Evolutionary conservation across 2,329 filamentous ascomycete genomes (phyloP).

Genomic region (Alternaria sp.): DNA sequence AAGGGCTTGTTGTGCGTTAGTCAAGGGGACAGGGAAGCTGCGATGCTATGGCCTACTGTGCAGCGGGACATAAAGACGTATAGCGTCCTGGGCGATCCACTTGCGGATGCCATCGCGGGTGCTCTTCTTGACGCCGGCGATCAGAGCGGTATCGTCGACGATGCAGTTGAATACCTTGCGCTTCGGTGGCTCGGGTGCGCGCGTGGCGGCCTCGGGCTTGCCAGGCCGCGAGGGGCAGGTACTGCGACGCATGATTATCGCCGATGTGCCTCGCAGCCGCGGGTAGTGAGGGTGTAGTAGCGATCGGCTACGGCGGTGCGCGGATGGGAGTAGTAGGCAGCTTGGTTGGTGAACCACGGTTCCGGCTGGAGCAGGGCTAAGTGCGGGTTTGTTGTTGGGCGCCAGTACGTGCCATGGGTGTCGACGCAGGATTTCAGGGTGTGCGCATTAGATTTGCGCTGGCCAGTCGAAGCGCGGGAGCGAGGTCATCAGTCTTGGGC

Average conservation of each 20-base stretch:
- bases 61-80: slow-evolving; percentile 59
- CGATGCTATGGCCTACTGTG: slow-evolving; percentile 50
- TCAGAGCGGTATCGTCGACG: slow-evolving; percentile 58
- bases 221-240: slow-evolving; percentile 35
- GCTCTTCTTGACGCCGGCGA: slow-evolving; percentile 59
- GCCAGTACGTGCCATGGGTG: slow-evolving; percentile 29
- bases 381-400: slow-evolving; percentile 33
- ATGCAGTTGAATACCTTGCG: slow-evolving; percentile 62
- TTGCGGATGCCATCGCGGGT: slow-evolving; percentile 60
- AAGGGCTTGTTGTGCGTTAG: slow-evolving; percentile 49
- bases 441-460: slow-evolving; percentile 30
- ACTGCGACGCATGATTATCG: slow-evolving; percentile 41
- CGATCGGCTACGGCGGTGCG: slow-evolving; percentile 9
- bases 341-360: slow-evolving; percentile 15
- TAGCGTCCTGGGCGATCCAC: slow-evolving; percentile 58
- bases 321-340: slow-evolving; percentile 1
- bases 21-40: slow-evolving; percentile 3
- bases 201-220: slow-evolving; percentile 33
- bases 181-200: slow-evolving; percentile 37
- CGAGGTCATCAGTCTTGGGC: slow-evolving; percentile 25
- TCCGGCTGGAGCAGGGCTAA: slow-evolving; percentile 13
- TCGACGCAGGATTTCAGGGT: slow-evolving; percentile 31
- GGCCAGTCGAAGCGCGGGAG: slow-evolving; percentile 29
- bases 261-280: slow-evolving; percentile 8
- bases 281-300: slow-evolving; percentile 11